Evolutionary conservation across 768 basidiomycete species (phyloP), one percentile per base, ranked within the genome.

Genomic region (Boletus rubropictus): DNA sequence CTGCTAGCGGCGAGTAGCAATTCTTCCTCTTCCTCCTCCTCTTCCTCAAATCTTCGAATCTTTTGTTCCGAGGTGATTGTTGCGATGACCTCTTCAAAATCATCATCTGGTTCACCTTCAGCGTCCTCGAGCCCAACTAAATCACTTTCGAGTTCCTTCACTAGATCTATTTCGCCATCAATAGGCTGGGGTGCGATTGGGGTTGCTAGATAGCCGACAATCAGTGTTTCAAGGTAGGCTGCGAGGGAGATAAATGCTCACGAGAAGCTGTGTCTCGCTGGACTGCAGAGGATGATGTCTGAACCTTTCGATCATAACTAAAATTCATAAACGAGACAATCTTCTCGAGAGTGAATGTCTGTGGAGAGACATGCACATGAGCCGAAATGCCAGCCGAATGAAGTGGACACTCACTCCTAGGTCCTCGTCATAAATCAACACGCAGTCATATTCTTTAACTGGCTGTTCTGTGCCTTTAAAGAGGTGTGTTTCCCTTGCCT

Each of bases 371-470:
- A 33, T 48, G 22, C n/a, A 55, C 9, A 51, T 63, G 29, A 46
- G 14, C 29, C 12, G 18, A 34, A 32, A 29, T 20, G 40, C 42
- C 47, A 29, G 12, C 17, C 29, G 41, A 35, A 40, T 35, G 31
- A 31, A 33, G 38, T 35, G 9, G 9, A 32, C 18, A 69, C 79
- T 61, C 60, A 86, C 87, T 53, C 79, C 79, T 39, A 77, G 71
- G 44, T 80, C 83, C 58, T 86, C 85, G 60, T 91, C 87, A 56
- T 82, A 90, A 37, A 90, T 83, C 33, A 91, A 71, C 7, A 89
- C 78, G 53, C 88, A 91, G 42, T 89, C 85, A 55, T 74, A 73
- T 38, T 88, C 84, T 59, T 80, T 84, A 7, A 82, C 75, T 2
- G 76, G 64, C 14, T 69, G 69, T 57, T 86, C 85, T 7, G 59